These are phyloP conservation scores for Dictyostelium brefeldianum DNA, from an alignment of 78 protist genomes.

Conservation along the genomic window DNA sequence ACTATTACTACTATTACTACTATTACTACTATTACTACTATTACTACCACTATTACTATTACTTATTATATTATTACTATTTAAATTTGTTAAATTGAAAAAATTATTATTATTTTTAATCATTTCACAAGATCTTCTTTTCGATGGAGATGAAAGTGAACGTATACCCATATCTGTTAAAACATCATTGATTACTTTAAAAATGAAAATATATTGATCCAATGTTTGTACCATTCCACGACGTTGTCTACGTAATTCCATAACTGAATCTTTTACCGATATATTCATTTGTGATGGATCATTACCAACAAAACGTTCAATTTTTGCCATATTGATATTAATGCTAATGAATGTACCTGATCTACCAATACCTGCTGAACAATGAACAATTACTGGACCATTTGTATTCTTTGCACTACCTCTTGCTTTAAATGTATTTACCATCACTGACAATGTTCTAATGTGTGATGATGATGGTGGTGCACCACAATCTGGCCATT, in stretches of 20 bases:
- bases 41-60: not conserved
- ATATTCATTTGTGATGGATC: constrained; percentile 21
- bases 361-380: constrained; percentile 91
- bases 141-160: constrained; percentile 58
- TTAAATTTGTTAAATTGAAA: not conserved
- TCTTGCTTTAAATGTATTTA: constrained; percentile 55
- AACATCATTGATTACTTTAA: constrained; percentile 70
- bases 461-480: constrained; percentile 48
- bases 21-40: not conserved
- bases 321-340: constrained; percentile 71
- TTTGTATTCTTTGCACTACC: constrained; percentile 44
- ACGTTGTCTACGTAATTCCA: constrained; percentile 68
- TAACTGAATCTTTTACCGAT: constrained; percentile 35
- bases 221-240: constrained; percentile 88
- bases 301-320: constrained; percentile 33
- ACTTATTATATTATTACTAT: not conserved
- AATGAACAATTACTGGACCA: constrained; percentile 90
- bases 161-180: constrained; percentile 62
- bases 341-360: constrained; percentile 88
- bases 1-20: not conserved
- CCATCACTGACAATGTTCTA: constrained; percentile 51
- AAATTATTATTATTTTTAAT: not conserved
- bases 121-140: constrained; percentile 67
- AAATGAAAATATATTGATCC: constrained; percentile 83
- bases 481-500: constrained; percentile 81